Evolutionary conservation across 176 grass and related monocot genomes (phyloP).

Genomic region (Tillandsia fasciculata): DNA sequence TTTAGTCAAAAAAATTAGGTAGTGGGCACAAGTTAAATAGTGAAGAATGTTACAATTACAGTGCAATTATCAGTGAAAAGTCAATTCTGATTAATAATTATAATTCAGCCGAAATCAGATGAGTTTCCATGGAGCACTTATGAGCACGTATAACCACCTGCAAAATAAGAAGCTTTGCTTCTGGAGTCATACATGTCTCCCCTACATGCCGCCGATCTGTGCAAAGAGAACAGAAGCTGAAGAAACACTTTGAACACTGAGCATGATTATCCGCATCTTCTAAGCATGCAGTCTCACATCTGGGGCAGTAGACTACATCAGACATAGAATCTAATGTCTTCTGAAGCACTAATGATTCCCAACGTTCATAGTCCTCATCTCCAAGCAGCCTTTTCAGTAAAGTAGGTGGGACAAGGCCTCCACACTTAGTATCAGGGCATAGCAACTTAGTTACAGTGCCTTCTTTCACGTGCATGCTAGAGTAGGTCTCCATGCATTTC

Average conservation of each 20-base stretch:
- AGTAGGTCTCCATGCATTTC: constrained; percentile 75
- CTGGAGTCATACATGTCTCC: constrained; percentile 41
- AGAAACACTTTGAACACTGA: constrained; percentile 69
- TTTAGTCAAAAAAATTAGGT: too few relatives aligned
- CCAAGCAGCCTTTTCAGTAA: constrained; percentile 56
- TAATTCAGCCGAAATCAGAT: too few relatives aligned
- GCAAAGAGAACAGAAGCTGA: constrained; percentile 75
- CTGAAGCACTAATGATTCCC: constrained; percentile 62
- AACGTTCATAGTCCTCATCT: constrained; percentile 53
- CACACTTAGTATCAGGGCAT: constrained; percentile 65
- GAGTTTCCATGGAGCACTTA: too few relatives aligned
- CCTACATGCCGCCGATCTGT: constrained; percentile 68
- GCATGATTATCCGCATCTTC: constrained; percentile 56
- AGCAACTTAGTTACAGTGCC: constrained; percentile 59
- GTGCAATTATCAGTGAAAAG: too few relatives aligned
- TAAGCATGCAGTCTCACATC: constrained; percentile 76
- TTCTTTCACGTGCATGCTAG: constrained; percentile 56
- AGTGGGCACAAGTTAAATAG: too few relatives aligned
- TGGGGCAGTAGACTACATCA: constrained; percentile 70
- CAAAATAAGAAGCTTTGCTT: constrained; percentile 50
- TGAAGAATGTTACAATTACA: too few relatives aligned
- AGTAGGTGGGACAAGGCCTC: constrained; percentile 42
- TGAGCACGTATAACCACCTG: constrained; percentile 28
- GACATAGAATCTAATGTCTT: constrained; percentile 64
- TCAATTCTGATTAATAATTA: too few relatives aligned